phyloP scores from a whole-genome alignment of 2,329 filamentous ascomycete genomes.

The Sporothrix euskadiensis region DNA sequence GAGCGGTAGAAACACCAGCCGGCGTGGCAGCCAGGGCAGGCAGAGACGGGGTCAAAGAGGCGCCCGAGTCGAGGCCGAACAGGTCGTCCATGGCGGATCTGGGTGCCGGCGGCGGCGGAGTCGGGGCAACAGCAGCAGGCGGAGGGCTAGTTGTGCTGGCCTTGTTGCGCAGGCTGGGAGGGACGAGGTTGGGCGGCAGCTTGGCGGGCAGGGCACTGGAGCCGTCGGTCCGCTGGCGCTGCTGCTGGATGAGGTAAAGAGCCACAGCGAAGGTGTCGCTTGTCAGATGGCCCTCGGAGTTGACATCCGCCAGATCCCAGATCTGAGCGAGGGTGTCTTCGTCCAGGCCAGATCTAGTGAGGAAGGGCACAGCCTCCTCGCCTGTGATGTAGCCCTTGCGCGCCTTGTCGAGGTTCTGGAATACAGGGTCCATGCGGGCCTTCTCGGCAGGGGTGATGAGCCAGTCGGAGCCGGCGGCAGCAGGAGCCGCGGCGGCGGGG shows the following conservation, averaged over 20 bases:
- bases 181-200: conserved; percentile 79
- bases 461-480: conserved; percentile 61
- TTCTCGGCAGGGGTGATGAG: conserved; percentile 81
- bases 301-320: conserved; percentile 95
- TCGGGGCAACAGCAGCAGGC: conserved; percentile 43
- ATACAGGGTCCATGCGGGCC: conserved; percentile 81
- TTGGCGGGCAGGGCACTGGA: conserved; percentile 65
- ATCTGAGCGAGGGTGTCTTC: conserved; percentile 91
- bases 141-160: conserved; percentile 52
- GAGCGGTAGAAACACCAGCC: conserved; percentile 41
- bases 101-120: conserved; percentile 43
- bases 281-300: conserved; percentile 80
- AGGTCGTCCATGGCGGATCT: conserved; percentile 85
- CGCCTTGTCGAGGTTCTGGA: conserved; percentile 76
- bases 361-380: conserved; percentile 91
- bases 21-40: conserved; percentile 26
- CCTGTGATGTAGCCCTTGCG: conserved; percentile 84
- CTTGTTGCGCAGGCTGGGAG: conserved; percentile 77
- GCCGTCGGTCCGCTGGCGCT: conserved; percentile 69
- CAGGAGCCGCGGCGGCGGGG: conserved; percentile 26
- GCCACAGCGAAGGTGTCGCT: conserved; percentile 94
- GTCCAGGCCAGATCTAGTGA: conserved; percentile 85
- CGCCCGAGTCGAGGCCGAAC: conserved; percentile 80
- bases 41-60: conserved; percentile 49
- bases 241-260: conserved; percentile 94